Base-by-base conservation (phyloP, 2,329 filamentous ascomycete species). In the Xylariaceae sp. region DNA sequence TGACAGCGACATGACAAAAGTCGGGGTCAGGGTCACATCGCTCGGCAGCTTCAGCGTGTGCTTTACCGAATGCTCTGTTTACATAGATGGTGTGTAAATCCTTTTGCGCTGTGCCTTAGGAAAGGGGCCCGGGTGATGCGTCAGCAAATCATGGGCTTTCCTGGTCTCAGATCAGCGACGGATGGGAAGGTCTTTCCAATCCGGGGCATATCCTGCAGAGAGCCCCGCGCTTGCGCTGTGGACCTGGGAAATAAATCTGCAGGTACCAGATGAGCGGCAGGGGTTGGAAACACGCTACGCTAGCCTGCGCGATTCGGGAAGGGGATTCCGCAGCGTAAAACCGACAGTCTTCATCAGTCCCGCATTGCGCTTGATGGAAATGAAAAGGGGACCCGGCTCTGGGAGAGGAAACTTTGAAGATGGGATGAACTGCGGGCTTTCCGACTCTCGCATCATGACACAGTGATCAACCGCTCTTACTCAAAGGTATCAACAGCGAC, bases 241-340 rank as follows among this genome's bases (percentile, higher is more conserved):
- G 53, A 45, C 51, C 47, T 48, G 48, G 43, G 45, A 55, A n/a
- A 40, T 43, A 45, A 58, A 60, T 59, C 60, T 65, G 63, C 60
- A 65, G 63, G 63, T 60, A 64, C 63, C 54, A 60, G 42, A 45
- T 51, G 52, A 51, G 40, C 56, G 60, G 56, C 59, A 64, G 55
- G 63, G 62, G 48, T 55, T 51, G 47, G 61, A 65, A 65, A 65
- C 63, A 57, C 46, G 58, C 63, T 55, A 59, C 45, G 33, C 16
- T 48, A 54, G 50, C 50, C 52, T 47, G 47, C 41, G 54, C 16
- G 36, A 22, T 42, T 12, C 40, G n/a, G n/a, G 18, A 18, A 42
- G 16, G 16, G 17, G n/a, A 5, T 28, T 28, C 22, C 42, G 18
- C 31, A 31, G 16, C 22, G 16, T 45, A 54, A 57, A 58, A 58